Base-by-base conservation (phyloP, 2,329 filamentous ascomycete genomes). In the Blastomyces percursus region DNA sequence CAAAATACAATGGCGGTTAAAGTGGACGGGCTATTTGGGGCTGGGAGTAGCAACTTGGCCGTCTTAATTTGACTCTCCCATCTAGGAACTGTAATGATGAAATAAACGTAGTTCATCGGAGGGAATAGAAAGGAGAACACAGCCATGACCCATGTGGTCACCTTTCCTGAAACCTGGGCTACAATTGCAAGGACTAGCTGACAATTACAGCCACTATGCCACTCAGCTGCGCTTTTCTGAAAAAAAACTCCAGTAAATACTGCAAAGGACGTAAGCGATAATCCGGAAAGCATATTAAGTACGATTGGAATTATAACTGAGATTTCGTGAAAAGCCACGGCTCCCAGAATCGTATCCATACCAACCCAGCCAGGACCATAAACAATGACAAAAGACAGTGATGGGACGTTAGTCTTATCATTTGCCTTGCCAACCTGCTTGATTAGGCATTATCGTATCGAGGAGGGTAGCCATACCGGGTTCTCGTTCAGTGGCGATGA, bases 391-490 rank as follows among this genome's bases (percentile, higher is more conserved):
- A 96, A 94, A 0, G 91, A 85, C 32, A 94, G 71, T 96, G 90
- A 64, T 91, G 87, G 0, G 91, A 86, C 9, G 92, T 71, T 16
- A 96, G 80, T n/a, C 92, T 83, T 1, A 88, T 87, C 27, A 85
- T 84, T 75, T 93, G 90, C 11, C 88, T 86, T 90, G 81, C 90
- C 90, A 95, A 52, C 84, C 79, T 58, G 81, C 81, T 61, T 82
- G 81, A 62, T 89, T 89, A 0, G 90, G 88, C 80, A 94, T 92
- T 90, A 96, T 96, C 61, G 90, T 88, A 74, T 96, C 92, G 52
- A 96, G 85, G 35, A 96, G 80, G 66, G 91, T 89, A 4, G 90
- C 90, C 83, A 96, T 94, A 63, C 91, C 92, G 19, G 86, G 80
- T 77, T 96, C 92, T 62, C 92, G 81, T 75, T 96, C 92, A 1